These are phyloP conservation scores for Pseudognaphalium luteoalbum DNA, from an alignment of 129 eudicot genomes.

Conservation along the genomic window DNA sequence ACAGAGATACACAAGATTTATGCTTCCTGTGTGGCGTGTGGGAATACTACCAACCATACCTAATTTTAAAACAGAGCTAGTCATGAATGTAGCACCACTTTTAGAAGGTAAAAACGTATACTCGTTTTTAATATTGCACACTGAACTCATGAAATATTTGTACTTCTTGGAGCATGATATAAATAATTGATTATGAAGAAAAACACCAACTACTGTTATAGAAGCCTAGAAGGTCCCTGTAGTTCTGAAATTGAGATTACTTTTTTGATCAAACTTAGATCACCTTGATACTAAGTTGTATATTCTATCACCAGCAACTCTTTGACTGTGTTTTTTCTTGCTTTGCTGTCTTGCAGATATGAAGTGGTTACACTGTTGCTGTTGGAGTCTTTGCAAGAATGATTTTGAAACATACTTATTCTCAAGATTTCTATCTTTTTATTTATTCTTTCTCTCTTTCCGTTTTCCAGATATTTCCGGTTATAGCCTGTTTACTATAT, in stretches of 20 bases:
- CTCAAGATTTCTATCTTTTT: too few species aligned
- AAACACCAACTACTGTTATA: neutral
- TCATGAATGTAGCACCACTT: conserved; percentile 33
- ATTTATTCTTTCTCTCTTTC: too few species aligned
- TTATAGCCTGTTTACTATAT: too few species aligned
- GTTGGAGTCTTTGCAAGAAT: neutral
- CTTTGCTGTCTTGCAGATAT: neutral
- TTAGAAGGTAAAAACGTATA: conserved; percentile 30
- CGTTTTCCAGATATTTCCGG: too few species aligned
- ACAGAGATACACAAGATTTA: conserved; percentile 60
- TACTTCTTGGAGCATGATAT: conserved; percentile 1
- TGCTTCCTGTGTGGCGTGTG: conserved; percentile 80
- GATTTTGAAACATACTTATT: neutral
- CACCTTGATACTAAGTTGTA: neutral
- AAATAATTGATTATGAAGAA: neutral
- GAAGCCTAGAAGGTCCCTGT: neutral
- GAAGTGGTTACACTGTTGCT: neutral
- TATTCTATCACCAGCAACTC: neutral
- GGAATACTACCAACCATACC: conserved; percentile 47
- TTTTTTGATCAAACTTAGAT: neutral
- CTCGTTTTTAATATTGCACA: conserved; percentile 19
- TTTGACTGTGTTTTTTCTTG: neutral
- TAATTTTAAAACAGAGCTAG: conserved; percentile 25
- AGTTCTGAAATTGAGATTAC: conserved; percentile 1
- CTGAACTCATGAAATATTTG: conserved; percentile 8